Evolutionary conservation across 2,329 filamentous ascomycete species (phyloP).

Genomic region (Arthrobotrys sinensis): DNA sequence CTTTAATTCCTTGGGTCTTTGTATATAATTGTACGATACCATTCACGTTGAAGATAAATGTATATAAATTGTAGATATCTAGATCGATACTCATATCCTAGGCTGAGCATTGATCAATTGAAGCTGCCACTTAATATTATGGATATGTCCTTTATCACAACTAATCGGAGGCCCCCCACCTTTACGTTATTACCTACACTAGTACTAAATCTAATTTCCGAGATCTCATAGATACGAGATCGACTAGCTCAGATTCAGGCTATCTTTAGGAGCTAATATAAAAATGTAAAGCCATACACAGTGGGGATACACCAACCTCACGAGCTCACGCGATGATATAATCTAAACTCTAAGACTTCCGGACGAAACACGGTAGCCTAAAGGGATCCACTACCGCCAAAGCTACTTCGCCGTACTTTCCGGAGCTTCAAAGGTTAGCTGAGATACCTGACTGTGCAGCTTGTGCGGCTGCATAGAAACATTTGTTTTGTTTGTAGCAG

Average conservation of each 20-base stretch:
- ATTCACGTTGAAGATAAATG: background rate
- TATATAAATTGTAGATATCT: background rate
- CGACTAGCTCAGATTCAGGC: too few species aligned
- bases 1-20: background rate
- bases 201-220: too few species aligned
- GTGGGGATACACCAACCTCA: conserved; percentile 3
- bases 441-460: background rate
- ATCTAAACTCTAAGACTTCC: background rate
- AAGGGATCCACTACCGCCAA: background rate
- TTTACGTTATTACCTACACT: too few species aligned
- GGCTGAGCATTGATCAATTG: too few species aligned
- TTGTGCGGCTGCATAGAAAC: background rate
- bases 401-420: background rate
- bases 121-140: background rate
- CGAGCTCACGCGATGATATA: conserved; percentile 10
- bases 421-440: conserved; percentile 10
- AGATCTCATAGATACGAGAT: background rate
- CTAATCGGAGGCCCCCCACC: too few species aligned
- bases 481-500: conserved; percentile 9
- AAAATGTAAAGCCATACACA: background rate
- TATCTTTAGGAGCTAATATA: background rate
- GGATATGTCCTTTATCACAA: background rate
- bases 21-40: background rate
- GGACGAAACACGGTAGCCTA: conserved; percentile 1
- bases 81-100: too few species aligned